Percentiles rank a stretch among this genome's conserved stretches.
Conservation (phyloP, 1,284 basidiomycete species). For the Stygiomarasmius scandens region DNA sequence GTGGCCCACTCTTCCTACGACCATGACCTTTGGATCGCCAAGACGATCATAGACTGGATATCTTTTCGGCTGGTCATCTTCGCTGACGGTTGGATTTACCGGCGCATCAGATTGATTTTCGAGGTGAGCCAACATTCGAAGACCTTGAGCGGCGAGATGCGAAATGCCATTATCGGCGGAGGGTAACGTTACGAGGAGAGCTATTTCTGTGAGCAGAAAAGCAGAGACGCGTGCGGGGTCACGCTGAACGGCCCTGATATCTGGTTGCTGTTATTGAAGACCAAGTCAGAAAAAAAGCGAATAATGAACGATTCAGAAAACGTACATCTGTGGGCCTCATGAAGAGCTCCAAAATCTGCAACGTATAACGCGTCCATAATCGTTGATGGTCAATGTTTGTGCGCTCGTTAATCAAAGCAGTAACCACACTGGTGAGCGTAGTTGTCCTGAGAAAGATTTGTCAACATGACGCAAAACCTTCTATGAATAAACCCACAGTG, state of each 20-base stretch:
- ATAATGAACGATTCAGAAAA: slow-evolving; percentile 7
- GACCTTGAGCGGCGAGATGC: slow-evolving; percentile 64
- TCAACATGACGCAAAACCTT: slow-evolving; percentile 4
- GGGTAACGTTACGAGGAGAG: slow-evolving; percentile 69
- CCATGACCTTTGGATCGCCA: slow-evolving; percentile 69
- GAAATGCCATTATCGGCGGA: slow-evolving; percentile 69
- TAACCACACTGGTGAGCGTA: slow-evolving; percentile 57
- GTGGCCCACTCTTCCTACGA: slow-evolving; percentile 76
- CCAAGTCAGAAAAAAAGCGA: slow-evolving; percentile 11
- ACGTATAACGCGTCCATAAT: slow-evolving; percentile 65
- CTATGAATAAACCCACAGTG: slow-evolving; percentile 23
- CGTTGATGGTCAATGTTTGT: slow-evolving; percentile 63
- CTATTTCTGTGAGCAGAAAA: slow-evolving; percentile 69
- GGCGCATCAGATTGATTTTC: slow-evolving; percentile 64
- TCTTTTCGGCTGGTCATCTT: slow-evolving; percentile 67
- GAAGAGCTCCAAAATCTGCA: slow-evolving; percentile 62
- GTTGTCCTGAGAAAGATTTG: slow-evolving; percentile 46
- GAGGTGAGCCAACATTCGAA: slow-evolving; percentile 66
- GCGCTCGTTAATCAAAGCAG: slow-evolving; percentile 59
- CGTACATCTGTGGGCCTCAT: slow-evolving; percentile 51
- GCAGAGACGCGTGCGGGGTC: slow-evolving; percentile 57
- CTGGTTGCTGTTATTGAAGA: slow-evolving; percentile 35
- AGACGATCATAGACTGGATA: slow-evolving; percentile 76
- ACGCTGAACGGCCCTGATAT: slow-evolving; percentile 50
- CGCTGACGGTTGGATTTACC: slow-evolving; percentile 46